A percentile compares a stretch with the other conserved stretches of the same genome.
phyloP scores from a whole-genome alignment of 2,329 filamentous ascomycete species.

The Paraphoma chrysanthemicola region DNA sequence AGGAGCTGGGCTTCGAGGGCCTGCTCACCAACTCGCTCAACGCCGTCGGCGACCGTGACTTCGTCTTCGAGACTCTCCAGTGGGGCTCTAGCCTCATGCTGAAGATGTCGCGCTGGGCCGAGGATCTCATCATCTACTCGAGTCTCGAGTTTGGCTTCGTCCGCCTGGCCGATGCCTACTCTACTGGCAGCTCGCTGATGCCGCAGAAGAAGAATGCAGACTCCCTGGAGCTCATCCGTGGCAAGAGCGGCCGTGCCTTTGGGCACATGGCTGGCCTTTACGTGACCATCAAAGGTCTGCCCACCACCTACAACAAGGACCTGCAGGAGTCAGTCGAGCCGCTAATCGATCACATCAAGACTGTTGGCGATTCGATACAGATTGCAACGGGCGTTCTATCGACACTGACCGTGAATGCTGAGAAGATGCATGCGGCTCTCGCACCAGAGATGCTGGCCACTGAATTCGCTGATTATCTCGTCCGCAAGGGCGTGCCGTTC shows the following conservation, averaged over 20 bases:
- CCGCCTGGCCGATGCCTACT: slow-evolving; percentile 78
- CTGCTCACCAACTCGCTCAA: slow-evolving; percentile 80
- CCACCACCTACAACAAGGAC: slow-evolving; percentile 89
- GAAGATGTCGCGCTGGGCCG: slow-evolving; percentile 80
- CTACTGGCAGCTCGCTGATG: slow-evolving; percentile 78
- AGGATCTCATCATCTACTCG: slow-evolving; percentile 86
- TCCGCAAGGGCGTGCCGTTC: slow-evolving; percentile 75
- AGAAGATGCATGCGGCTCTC: slow-evolving; percentile 80
- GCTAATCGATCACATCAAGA: slow-evolving; percentile 85
- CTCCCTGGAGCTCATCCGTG: slow-evolving; percentile 76
- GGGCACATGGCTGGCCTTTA: slow-evolving; percentile 83
- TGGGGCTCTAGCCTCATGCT: slow-evolving; percentile 81
- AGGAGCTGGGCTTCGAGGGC: slow-evolving; percentile 80
- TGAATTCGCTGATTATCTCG: slow-evolving; percentile 70
- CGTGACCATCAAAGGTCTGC: slow-evolving; percentile 77
- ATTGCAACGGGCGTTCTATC: slow-evolving; percentile 83
- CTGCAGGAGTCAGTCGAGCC: slow-evolving; percentile 87
- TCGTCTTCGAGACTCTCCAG: slow-evolving; percentile 80
- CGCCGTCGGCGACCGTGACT: slow-evolving; percentile 79
- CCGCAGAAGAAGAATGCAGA: slow-evolving; percentile 87
- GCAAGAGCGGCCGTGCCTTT: slow-evolving; percentile 77
- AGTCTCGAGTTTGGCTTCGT: slow-evolving; percentile 79
- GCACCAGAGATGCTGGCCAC: slow-evolving; percentile 84
- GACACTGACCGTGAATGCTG: slow-evolving; percentile 72
- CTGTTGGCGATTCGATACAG: slow-evolving; percentile 78